Base-by-base conservation (phyloP, 371 early-diverging fungal genomes). In the Haplosporangium sp. region DNA sequence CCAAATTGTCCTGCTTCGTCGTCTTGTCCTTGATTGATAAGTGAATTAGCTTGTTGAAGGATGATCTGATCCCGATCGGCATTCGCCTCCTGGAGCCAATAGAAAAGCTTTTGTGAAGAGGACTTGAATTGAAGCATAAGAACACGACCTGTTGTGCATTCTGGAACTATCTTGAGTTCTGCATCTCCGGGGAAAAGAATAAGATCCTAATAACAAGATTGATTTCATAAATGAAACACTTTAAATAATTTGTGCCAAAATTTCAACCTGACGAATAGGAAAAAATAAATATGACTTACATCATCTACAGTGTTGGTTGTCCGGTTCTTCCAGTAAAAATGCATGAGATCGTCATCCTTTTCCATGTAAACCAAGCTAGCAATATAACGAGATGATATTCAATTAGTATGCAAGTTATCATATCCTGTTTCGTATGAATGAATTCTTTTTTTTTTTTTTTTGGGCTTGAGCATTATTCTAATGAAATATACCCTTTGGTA, bases 111-210 rank as follows among this genome's bases (percentile, higher is more conserved):
- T 77, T 91, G 90, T 67, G 86, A 84, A 3, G 94, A 93, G 0
- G 94, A 91, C 81, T 90, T 90, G 84, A 93, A 95, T 76, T 90
- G 88, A 42, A 95, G 85, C 47, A 93, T 82, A 72, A 90, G 89
- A 0, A 94, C 94, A 58, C 95, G 93, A 8, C 90, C 95, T 40
- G 87, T 88, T 8, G 94, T 88, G 67, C 90, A 91, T 77, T 94
- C 86, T 48, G 76, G 65, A 4, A 94, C 94, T 11, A 84, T 85
- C 17, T 87, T 77, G n/a, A 94, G 82, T 58, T 90, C 89, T 19
- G 93, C 93, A 69, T 95, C 95, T 40, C 90, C 93, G 17, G 94
- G 93, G 67, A 95, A 92, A 63, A 95, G 86, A 47, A 95, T 94
- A 47, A 94, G 82, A 76, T 92, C 91, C 86, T 84, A 68, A 47